Evolutionary conservation across 257 asterid species (phyloP).

Genomic region (Solanum pinnatisectum): DNA sequence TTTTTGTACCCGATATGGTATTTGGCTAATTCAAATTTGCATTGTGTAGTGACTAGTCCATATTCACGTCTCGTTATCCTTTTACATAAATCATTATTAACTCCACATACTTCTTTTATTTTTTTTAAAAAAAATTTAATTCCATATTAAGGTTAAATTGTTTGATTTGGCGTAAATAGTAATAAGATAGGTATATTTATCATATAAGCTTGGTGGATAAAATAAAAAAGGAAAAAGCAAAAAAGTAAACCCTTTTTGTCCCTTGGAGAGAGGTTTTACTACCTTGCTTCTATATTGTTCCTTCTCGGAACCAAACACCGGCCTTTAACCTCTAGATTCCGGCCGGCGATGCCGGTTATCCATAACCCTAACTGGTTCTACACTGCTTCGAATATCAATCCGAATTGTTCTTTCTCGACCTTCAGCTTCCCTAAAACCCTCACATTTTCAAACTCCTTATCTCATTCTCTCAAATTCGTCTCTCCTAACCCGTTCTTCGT

Average conservation of each 20-base stretch:
- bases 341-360: conserved; percentile 2
- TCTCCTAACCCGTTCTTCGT: conserved; percentile 1
- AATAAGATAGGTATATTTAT: too few species aligned
- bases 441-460: background rate
- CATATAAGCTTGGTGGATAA: background rate
- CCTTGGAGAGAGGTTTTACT: background rate
- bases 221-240: too few species aligned
- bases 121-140: too few species aligned
- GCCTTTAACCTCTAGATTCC: background rate
- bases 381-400: background rate
- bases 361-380: background rate
- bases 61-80: background rate
- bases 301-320: background rate
- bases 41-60: background rate
- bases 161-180: too few species aligned
- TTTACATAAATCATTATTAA: too few species aligned
- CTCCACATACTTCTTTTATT: background rate
- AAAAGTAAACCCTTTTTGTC: background rate
- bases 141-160: background rate
- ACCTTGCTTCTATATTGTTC: background rate
- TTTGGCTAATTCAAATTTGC: background rate
- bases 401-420: background rate
- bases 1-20: background rate
- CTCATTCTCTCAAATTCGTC: background rate
- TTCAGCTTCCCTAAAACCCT: conserved; percentile 5